These are phyloP conservation scores for Groenewaldozyma sp. DNA, from an alignment of 1,139 yeast species.

Conservation along the genomic window DNA sequence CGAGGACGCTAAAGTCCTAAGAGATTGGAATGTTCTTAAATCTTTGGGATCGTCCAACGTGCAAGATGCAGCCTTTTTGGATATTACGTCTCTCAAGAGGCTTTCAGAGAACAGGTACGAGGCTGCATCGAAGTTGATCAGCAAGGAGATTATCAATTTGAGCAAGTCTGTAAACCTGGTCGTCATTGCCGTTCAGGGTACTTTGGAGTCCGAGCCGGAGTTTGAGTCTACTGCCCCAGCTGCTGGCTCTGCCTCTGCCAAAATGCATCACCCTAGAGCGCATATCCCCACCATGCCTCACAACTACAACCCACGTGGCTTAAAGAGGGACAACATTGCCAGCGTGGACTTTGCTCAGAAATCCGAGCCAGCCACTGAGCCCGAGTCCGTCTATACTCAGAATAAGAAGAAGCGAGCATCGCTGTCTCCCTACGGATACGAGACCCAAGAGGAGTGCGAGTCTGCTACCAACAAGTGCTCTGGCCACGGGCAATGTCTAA, in stretches of 20 bases:
- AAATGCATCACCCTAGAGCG: background rate
- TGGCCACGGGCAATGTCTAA: constrained; percentile 52
- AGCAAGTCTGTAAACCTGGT: background rate
- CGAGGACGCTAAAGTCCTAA: background rate
- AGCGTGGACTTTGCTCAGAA: no score
- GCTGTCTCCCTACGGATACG: background rate
- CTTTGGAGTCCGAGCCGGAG: no score
- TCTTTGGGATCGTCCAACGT: background rate
- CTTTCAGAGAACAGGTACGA: background rate
- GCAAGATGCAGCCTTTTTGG: background rate
- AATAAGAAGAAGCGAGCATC: background rate
- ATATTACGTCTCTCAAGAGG: background rate
- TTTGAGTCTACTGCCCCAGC: no score
- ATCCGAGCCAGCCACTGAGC: background rate
- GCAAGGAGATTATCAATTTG: background rate
- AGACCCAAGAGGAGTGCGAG: constrained; percentile 35
- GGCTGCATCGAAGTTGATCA: background rate
- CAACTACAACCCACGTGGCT: background rate
- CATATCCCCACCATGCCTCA: constrained; percentile 1
- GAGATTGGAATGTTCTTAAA: background rate
- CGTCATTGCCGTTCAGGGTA: background rate
- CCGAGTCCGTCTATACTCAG: no score
- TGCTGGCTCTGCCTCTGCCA: no score
- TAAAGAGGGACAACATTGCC: background rate
- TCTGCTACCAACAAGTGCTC: constrained; percentile 48